Conservation (phyloP, 164 flowering plant species). For the Kingdonia uniflora region DNA sequence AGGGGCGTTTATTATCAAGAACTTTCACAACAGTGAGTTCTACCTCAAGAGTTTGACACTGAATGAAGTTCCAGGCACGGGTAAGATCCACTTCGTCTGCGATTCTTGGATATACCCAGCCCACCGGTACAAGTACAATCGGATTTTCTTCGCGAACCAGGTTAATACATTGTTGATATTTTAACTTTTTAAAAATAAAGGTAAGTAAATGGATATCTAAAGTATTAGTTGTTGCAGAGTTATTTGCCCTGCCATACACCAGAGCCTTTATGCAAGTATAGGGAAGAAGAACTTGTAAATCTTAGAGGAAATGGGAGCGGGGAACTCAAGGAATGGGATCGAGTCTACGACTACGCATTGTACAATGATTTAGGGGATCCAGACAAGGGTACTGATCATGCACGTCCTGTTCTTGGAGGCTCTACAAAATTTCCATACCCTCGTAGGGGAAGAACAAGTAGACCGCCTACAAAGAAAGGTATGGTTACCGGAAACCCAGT, state of each 20-base stretch:
- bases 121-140: conserved; percentile 37
- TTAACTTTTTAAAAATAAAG: neutral
- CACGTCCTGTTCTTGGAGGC: conserved; percentile 71
- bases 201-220: neutral
- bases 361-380: conserved; percentile 78
- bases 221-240: conserved; percentile 22
- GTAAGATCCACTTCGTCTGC: conserved; percentile 55
- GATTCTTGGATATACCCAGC: conserved; percentile 81
- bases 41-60: conserved; percentile 58
- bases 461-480: conserved; percentile 54
- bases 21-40: conserved; percentile 58
- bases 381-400: conserved; percentile 39
- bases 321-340: conserved; percentile 67
- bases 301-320: conserved; percentile 57
- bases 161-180: conserved; percentile 14
- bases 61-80: conserved; percentile 53
- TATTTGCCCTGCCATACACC: conserved; percentile 69
- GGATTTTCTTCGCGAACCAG: conserved; percentile 63
- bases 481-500: too few species aligned
- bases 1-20: conserved; percentile 57
- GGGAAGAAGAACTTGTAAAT: conserved; percentile 58
- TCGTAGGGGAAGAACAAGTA: conserved; percentile 69
- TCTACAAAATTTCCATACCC: conserved; percentile 65
- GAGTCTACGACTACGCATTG: conserved; percentile 79
- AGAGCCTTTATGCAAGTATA: conserved; percentile 34